phyloP scores from a whole-genome alignment of 2,329 filamentous ascomycete species.

The Chaetomium sp. region DNA sequence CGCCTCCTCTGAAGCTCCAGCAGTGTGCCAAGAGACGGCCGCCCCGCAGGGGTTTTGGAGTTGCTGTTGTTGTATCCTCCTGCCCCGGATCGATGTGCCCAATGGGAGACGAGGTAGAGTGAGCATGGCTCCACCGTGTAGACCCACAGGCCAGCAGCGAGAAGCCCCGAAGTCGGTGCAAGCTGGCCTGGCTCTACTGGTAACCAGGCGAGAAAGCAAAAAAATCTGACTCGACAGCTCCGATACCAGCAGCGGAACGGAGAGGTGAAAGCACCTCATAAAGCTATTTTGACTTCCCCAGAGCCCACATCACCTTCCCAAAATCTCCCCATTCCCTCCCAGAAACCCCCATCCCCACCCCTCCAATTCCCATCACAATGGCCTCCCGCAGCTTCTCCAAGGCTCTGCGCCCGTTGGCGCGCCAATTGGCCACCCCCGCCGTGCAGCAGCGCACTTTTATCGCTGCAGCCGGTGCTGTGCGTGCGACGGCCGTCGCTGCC shows the following conservation, averaged over 20 bases:
- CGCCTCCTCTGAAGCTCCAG: constrained; percentile 1
- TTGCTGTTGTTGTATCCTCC: constrained; percentile 2
- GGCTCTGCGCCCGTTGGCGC: constrained; percentile 65
- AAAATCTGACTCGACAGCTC: constrained; percentile 32
- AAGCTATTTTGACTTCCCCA: constrained; percentile 16
- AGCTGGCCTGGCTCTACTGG: constrained; percentile 28
- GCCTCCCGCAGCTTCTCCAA: constrained; percentile 74
- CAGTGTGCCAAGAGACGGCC: background rate
- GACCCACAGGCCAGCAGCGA: constrained; percentile 12
- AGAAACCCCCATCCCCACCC: constrained; percentile 36
- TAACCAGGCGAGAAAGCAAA: constrained; percentile 20
- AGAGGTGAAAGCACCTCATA: constrained; percentile 19
- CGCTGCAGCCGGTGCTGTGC: constrained; percentile 58
- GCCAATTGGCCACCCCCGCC: constrained; percentile 63
- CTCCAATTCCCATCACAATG: constrained; percentile 58
- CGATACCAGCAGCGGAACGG: constrained; percentile 24
- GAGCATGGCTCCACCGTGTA: background rate
- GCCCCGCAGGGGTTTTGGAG: constrained; percentile 3
- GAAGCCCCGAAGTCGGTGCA: constrained; percentile 31
- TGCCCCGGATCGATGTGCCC: constrained; percentile 23
- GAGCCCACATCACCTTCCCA: constrained; percentile 16
- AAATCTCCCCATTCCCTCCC: constrained; percentile 18
- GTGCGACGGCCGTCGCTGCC: constrained; percentile 56
- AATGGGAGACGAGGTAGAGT: constrained; percentile 4
- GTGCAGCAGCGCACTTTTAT: constrained; percentile 65